Evolutionary conservation across 768 basidiomycete genomes (phyloP).

Genomic region (Boletus tylopilopsis): DNA sequence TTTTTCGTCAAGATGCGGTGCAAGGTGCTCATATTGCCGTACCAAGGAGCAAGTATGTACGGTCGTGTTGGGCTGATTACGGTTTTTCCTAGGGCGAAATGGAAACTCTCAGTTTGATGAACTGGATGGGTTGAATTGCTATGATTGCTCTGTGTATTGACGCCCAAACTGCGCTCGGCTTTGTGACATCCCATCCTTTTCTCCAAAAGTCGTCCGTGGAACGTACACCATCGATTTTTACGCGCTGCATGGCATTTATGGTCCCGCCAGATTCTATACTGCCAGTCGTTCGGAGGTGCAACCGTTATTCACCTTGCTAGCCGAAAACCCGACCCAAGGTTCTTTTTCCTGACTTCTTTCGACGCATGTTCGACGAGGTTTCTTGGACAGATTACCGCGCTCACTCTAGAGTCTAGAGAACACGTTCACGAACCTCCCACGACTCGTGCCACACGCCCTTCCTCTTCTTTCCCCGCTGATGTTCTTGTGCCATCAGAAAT

Average conservation of each 20-base stretch:
- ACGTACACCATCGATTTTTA: constrained; percentile 18
- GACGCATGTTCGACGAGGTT: background rate
- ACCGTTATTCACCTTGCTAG: constrained; percentile 87
- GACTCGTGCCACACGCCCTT: constrained; percentile 75
- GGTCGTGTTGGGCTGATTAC: constrained; percentile 63
- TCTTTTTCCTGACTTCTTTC: constrained; percentile 20
- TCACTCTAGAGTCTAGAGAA: constrained; percentile 92
- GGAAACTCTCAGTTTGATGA: too few relatives aligned
- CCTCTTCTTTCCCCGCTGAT: constrained; percentile 71
- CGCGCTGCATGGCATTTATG: background rate
- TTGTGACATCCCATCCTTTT: constrained; percentile 53
- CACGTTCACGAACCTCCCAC: constrained; percentile 83
- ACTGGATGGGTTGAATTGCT: background rate
- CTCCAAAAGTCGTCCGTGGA: constrained; percentile 70
- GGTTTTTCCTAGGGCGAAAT: constrained; percentile 89
- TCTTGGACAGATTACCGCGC: constrained; percentile 55
- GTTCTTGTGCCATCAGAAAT: constrained; percentile 83
- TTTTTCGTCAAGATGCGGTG: constrained; percentile 83
- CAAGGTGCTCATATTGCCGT: constrained; percentile 93
- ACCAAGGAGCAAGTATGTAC: constrained; percentile 52
- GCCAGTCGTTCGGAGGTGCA: constrained; percentile 89
- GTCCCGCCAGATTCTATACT: constrained; percentile 61
- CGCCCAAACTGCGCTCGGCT: constrained; percentile 80
- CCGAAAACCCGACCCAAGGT: constrained; percentile 69
- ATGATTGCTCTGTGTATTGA: constrained; percentile 71